These are phyloP conservation scores for Dipteronia dyeriana DNA, from an alignment of 345 rosid species.

Conservation along the genomic window DNA sequence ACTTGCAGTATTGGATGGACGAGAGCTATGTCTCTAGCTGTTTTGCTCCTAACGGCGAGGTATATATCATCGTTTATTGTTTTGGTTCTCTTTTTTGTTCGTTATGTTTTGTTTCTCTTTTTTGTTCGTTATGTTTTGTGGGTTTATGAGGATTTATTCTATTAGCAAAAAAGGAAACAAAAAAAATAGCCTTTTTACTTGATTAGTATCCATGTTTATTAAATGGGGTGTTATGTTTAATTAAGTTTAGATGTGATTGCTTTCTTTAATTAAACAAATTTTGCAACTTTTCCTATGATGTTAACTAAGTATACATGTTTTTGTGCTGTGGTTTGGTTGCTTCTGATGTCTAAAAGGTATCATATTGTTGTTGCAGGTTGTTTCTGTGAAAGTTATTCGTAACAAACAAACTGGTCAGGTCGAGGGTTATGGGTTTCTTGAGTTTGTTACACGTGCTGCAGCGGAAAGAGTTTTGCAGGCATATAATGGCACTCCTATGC, in stretches of 20 bases:
- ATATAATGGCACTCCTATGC: slow-evolving; percentile 70
- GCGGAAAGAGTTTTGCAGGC: slow-evolving; percentile 82
- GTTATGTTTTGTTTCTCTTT: background rate
- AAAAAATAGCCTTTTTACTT: background rate
- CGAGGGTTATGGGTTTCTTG: slow-evolving; percentile 53
- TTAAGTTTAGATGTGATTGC: too few species aligned
- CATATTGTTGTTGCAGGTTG: slow-evolving; percentile 37
- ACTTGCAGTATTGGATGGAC: slow-evolving; percentile 96
- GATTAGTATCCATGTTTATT: background rate
- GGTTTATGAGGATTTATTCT: background rate
- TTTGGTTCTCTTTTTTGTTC: background rate
- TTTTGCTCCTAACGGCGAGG: slow-evolving; percentile 76
- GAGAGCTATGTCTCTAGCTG: slow-evolving; percentile 59
- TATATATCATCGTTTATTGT: background rate
- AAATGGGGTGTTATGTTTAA: too few species aligned
- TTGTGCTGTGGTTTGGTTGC: background rate
- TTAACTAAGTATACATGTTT: too few species aligned
- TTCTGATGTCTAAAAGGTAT: background rate
- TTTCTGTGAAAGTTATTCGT: slow-evolving; percentile 71
- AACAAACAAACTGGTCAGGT: slow-evolving; percentile 70
- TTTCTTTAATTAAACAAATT: too few species aligned
- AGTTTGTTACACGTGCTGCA: slow-evolving; percentile 36
- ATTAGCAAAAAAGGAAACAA: background rate
- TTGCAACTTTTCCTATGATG: too few species aligned
- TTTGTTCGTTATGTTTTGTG: background rate